Evolutionary conservation across 805 yeast genomes (phyloP).

Genomic region (Wickerhamiella domercqiae): DNA sequence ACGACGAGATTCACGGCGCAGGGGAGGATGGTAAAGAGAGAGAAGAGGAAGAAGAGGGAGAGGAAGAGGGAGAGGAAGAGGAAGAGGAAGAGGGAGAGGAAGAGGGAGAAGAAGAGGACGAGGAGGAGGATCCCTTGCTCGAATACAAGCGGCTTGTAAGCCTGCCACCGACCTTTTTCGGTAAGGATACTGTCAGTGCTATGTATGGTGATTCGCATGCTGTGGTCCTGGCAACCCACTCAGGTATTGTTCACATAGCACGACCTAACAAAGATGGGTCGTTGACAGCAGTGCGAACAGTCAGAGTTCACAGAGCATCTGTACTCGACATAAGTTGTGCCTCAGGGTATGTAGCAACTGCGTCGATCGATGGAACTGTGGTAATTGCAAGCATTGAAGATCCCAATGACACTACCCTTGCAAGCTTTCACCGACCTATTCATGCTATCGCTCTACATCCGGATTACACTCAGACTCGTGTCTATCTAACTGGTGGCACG

Average conservation of each 20-base stretch:
- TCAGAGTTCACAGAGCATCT: slow-evolving; percentile 76
- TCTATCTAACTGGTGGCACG: slow-evolving; percentile 79
- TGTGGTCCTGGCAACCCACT: slow-evolving; percentile 76
- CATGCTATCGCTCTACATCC: slow-evolving; percentile 74
- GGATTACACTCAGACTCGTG: slow-evolving; percentile 42
- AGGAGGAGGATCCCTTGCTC: slow-evolving; percentile 46
- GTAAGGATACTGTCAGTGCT: slow-evolving; percentile 63
- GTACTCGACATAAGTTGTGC: slow-evolving; percentile 53
- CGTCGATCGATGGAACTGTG: slow-evolving; percentile 87
- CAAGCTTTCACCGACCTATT: slow-evolving; percentile 74
- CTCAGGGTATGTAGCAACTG: slow-evolving; percentile 65
- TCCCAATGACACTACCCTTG: slow-evolving; percentile 49
- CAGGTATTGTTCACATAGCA: slow-evolving; percentile 64
- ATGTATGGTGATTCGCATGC: slow-evolving; percentile 43
- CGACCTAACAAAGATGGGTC: slow-evolving; percentile 31
- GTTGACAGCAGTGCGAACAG: slow-evolving; percentile 49
- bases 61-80: too few species aligned
- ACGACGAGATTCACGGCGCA: too few species aligned
- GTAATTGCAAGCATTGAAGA: slow-evolving; percentile 59
- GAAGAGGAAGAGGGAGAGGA: slow-evolving; percentile 15
- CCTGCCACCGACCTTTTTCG: slow-evolving; percentile 57
- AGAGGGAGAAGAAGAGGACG: slow-evolving; percentile 21
- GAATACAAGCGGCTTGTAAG: slow-evolving; percentile 57
- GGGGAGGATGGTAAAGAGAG: too few species aligned
- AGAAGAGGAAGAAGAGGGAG: too few species aligned